Evolutionary conservation across 805 yeast species (phyloP).

Genomic region (Starmerella scarabaei): DNA sequence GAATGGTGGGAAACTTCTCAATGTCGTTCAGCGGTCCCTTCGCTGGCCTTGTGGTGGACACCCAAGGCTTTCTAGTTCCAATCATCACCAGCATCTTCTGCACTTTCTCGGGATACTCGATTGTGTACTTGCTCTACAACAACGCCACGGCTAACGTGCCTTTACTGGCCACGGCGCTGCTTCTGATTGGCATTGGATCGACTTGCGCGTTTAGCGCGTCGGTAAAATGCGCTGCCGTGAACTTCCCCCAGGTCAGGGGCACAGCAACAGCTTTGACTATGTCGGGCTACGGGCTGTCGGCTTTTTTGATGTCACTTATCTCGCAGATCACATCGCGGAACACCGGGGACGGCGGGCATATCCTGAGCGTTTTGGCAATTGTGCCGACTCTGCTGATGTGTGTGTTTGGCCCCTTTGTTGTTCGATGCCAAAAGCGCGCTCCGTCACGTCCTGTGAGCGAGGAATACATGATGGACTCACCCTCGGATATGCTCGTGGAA

Average conservation of each 20-base stretch:
- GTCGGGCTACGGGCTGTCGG: constrained; percentile 63
- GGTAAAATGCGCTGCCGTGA: constrained; percentile 60
- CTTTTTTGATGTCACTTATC: constrained; percentile 48
- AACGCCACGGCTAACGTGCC: constrained; percentile 27
- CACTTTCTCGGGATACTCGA: constrained; percentile 43
- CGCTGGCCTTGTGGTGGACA: constrained; percentile 54
- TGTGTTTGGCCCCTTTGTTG: constrained; percentile 19
- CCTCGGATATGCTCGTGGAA: constrained; percentile 11
- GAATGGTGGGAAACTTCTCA: constrained; percentile 56
- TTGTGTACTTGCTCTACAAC: constrained; percentile 41
- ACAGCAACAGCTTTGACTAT: constrained; percentile 65
- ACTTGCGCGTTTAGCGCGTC: constrained; percentile 52
- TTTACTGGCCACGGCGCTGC: constrained; percentile 35
- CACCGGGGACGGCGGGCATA: constrained; percentile 26
- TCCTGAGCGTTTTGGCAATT: constrained; percentile 36
- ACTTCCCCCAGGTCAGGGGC: constrained; percentile 55
- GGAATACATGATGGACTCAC: constrained; percentile 9
- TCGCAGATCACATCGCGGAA: constrained; percentile 38
- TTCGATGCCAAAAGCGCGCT: constrained; percentile 11
- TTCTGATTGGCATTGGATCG: constrained; percentile 54
- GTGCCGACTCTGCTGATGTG: constrained; percentile 38
- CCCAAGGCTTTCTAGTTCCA: constrained; percentile 43
- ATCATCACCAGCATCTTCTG: constrained; percentile 38
- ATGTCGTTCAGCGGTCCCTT: constrained; percentile 53
- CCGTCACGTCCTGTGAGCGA: constrained; percentile 3